A percentile compares a stretch with the other conserved stretches of the same genome.
phyloP scores from a whole-genome alignment of 495 filamentous ascomycete genomes.

The Neurospora sp. region DNA sequence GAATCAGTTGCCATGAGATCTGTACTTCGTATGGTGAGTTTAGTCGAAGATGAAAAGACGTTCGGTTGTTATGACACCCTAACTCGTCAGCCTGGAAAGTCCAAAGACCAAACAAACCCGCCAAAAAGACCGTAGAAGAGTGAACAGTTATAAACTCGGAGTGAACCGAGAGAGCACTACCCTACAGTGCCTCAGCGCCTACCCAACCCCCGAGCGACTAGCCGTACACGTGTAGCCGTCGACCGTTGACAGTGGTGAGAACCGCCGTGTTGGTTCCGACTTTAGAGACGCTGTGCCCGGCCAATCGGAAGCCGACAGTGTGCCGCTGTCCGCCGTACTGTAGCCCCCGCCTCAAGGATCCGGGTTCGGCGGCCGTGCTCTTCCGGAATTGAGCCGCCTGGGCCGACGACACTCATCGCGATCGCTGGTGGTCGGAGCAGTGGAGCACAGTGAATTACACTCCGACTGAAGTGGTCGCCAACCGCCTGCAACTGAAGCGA shows the following conservation, averaged over 20 bases:
- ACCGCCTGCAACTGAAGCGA: background rate
- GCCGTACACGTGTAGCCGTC: background rate
- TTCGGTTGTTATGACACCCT: background rate
- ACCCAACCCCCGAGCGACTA: background rate
- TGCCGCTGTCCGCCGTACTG: background rate
- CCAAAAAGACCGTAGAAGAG: background rate
- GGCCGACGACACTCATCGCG: background rate
- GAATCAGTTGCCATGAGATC: background rate
- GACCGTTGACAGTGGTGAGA: background rate
- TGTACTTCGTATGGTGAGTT: background rate
- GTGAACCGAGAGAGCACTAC: background rate
- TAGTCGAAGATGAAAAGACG: background rate
- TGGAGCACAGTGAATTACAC: background rate
- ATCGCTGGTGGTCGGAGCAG: background rate
- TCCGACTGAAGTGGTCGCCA: background rate
- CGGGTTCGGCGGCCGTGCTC: background rate
- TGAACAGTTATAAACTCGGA: background rate
- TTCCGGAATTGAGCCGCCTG: background rate
- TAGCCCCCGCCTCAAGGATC: background rate
- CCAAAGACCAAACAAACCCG: background rate
- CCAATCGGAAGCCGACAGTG: background rate
- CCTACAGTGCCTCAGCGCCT: background rate
- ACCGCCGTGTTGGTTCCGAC: background rate
- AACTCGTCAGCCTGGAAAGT: background rate
- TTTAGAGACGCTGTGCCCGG: background rate